phyloP scores from a whole-genome alignment of 2,329 filamentous ascomycete genomes.

The Neofusicoccum sp. region DNA sequence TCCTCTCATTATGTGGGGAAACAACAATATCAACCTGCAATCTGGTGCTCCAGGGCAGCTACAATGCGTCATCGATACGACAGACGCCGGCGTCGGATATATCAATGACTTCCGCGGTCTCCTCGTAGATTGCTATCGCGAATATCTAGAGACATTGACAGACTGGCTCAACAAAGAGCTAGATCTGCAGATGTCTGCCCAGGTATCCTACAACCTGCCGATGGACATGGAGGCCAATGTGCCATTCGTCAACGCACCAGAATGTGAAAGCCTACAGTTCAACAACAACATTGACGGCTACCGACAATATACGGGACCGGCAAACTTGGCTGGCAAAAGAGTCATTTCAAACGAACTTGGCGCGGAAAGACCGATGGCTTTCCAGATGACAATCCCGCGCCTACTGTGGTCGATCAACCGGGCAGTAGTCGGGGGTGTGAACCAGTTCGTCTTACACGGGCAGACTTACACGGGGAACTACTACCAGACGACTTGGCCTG shows the following conservation, averaged over 20 bases:
- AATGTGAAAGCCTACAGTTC: slow-evolving; percentile 43
- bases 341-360: slow-evolving; percentile 34
- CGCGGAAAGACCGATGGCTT: neutral
- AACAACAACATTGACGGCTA: slow-evolving; percentile 40
- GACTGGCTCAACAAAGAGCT: slow-evolving; percentile 34
- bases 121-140: slow-evolving; percentile 28
- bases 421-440: slow-evolving; percentile 6
- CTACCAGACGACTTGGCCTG: slow-evolving; percentile 11
- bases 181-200: slow-evolving; percentile 38
- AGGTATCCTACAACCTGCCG: slow-evolving; percentile 43
- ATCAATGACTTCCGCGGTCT: slow-evolving; percentile 25
- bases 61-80: neutral
- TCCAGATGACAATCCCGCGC: neutral
- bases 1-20: slow-evolving; percentile 28
- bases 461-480: slow-evolving; percentile 3
- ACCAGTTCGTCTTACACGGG: slow-evolving; percentile 12
- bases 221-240: slow-evolving; percentile 44
- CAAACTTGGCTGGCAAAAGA: slow-evolving; percentile 37
- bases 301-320: slow-evolving; percentile 41
- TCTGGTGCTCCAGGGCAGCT: slow-evolving; percentile 16
- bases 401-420: neutral
- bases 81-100: slow-evolving; percentile 11
- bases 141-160: slow-evolving; percentile 33
- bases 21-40: slow-evolving; percentile 19
- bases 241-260: slow-evolving; percentile 39